These are phyloP conservation scores for Fraxinus velutina DNA, from an alignment of 305 asterid species.

Conservation along the genomic window DNA sequence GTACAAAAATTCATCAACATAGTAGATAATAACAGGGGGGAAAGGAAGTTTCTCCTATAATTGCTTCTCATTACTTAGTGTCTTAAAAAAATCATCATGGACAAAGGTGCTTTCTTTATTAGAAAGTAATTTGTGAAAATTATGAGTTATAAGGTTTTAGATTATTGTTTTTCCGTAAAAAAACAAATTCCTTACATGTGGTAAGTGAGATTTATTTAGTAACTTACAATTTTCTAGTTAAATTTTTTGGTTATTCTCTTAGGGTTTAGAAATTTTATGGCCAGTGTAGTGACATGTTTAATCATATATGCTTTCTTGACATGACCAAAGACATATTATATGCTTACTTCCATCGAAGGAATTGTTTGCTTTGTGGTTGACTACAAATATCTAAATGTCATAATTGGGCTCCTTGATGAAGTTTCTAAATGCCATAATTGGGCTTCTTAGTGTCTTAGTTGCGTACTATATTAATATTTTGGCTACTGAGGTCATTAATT, in stretches of 20 bases:
- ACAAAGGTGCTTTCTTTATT: neutral
- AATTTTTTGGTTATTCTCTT: neutral
- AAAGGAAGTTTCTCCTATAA: neutral
- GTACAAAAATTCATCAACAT: neutral
- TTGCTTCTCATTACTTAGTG: neutral
- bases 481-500: neutral
- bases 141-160: neutral
- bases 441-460: no score
- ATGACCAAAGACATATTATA: neutral
- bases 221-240: neutral
- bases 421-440: neutral
- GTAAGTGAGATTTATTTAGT: neutral
- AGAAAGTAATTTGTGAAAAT: neutral
- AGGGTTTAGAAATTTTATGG: neutral
- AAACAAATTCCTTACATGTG: neutral
- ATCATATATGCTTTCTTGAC: neutral
- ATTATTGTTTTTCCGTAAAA: no score
- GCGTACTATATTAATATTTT: neutral
- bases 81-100: neutral
- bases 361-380: neutral
- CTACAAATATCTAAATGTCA: neutral
- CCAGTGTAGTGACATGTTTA: neutral
- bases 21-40: neutral
- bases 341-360: neutral
- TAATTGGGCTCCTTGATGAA: neutral